Base-by-base conservation (phyloP, 139 green algal species). In the Haematococcus lacustris region DNA sequence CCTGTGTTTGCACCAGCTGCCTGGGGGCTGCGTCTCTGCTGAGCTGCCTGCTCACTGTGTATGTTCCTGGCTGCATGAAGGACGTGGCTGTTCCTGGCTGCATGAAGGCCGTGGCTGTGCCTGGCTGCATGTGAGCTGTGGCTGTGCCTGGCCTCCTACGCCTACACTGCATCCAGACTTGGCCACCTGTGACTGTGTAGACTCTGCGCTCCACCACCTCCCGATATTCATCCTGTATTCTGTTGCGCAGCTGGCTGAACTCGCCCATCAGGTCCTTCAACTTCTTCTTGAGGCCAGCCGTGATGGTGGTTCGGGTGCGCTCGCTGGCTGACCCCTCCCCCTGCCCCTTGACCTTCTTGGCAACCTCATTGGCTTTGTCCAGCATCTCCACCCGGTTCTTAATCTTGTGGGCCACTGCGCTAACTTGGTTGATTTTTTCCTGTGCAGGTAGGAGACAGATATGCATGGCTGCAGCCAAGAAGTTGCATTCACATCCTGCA, bases 201-300 rank as follows among this genome's bases (percentile, higher is more conserved):
- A 94, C 82, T 23, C 91, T 80, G 51, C 92, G 80, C 83, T 96
- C 85, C 66, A 98, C 91, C 28, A 96, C 87, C 76, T 97, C 91
- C 35, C 91, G 83, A 78, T 97, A 93, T 68, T 98, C 93, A 0
- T 88, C 70, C 51, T 87, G 78, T 34, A 90, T 86, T 1, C 69
- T 68, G 1, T 74, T 77, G 6, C 93, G 83, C 73, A 98, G 82
- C 33, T 88, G 78, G 53, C 89, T 86, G 74, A 98, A 99, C 73
- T 98, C 93, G 1, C 76, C 86, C 92, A 98, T 97, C 38, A 95
- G 71, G 60, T 98, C 89, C 50, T 94, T 95, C 1, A 99, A 83
- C 85, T 97, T 98, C 78, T 93, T 97, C 38, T 92, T 92, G 32
- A 98, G 82, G 17, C 87, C 93, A 59, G 86, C 86, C 2, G 92